Conservation (phyloP, 2,329 filamentous ascomycete species). For the Zymoseptoria brevis region DNA sequence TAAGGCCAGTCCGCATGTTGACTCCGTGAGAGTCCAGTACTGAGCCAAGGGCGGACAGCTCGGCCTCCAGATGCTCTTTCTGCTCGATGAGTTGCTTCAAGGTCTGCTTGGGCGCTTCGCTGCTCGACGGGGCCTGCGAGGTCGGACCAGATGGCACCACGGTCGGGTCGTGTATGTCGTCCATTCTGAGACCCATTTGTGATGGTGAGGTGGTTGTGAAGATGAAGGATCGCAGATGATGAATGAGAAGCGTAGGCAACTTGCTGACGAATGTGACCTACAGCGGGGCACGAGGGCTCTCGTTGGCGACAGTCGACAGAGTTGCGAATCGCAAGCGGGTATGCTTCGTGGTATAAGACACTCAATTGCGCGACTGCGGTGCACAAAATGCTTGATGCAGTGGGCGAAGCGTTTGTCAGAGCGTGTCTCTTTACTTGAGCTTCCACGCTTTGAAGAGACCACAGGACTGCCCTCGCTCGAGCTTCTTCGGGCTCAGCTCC, state of each 20-base stretch:
- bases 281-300: not conserved
- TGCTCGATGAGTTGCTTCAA: conserved; percentile 73
- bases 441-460: too few relatives aligned
- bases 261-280: not conserved
- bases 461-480: too few relatives aligned
- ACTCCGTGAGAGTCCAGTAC: conserved; percentile 95
- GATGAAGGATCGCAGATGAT: not conserved
- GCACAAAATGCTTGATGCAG: not conserved
- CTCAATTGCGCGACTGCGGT: not conserved
- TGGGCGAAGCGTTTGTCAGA: not conserved
- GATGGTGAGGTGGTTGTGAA: not conserved
- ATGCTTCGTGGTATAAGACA: not conserved
- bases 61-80: conserved; percentile 77
- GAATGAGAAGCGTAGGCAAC: not conserved
- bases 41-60: conserved; percentile 73
- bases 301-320: not conserved
- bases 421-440: too few relatives aligned
- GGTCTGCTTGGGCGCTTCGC: conserved; percentile 50
- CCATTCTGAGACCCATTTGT: conserved; percentile 52
- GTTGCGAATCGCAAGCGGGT: not conserved
- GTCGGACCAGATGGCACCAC: conserved; percentile 68
- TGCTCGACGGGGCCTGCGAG: conserved; percentile 29
- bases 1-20: conserved; percentile 80
- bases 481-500: too few relatives aligned
- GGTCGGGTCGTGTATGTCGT: conserved; percentile 61